These are phyloP conservation scores for Corchorus capsularis DNA, from an alignment of 345 rosid species.

Conservation along the genomic window DNA sequence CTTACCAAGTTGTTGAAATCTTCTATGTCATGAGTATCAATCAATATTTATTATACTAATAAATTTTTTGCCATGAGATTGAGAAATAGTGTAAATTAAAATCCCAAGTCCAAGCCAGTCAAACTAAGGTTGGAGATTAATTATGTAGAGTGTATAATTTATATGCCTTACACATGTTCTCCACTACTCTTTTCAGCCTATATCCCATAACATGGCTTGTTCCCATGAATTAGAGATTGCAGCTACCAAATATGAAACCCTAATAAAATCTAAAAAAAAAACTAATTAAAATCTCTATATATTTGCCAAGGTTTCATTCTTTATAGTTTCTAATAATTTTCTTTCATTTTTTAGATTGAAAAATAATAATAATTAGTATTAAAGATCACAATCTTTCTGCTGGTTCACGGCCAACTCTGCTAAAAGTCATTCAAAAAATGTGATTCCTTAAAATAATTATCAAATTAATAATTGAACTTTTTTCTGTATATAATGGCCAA, in stretches of 20 bases:
- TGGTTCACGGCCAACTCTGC: neutral
- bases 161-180: neutral
- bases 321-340: neutral
- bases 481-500: neutral
- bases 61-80: too few relatives aligned
- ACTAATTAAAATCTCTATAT: neutral
- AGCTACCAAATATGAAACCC: neutral
- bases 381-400: neutral
- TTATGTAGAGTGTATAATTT: neutral
- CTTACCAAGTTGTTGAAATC: too few relatives aligned
- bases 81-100: neutral
- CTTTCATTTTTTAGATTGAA: neutral
- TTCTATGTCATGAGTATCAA: too few relatives aligned
- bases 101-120: neutral
- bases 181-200: neutral
- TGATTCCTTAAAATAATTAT: neutral
- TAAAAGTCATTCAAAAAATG: neutral
- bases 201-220: neutral
- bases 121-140: neutral
- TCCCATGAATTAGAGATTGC: neutral
- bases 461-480: neutral
- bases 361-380: neutral
- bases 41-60: too few relatives aligned
- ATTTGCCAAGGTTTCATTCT: neutral
- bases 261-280: neutral